A percentile compares a stretch with the other conserved stretches of the same genome.
These are phyloP conservation scores for Tetracladium setigerum DNA, from an alignment of 495 filamentous ascomycete species.

Conservation along the genomic window DNA sequence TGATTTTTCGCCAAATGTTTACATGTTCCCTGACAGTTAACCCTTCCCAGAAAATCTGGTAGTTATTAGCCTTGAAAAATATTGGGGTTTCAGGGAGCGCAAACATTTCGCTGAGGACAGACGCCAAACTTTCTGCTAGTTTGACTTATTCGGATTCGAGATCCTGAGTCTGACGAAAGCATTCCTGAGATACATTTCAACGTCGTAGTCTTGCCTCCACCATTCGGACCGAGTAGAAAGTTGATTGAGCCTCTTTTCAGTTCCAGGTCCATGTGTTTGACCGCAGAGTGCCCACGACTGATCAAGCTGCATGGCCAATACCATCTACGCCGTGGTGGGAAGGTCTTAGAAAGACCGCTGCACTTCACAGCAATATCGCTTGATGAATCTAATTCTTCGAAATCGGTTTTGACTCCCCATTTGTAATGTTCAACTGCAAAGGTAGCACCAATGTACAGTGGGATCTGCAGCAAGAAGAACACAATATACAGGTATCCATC, in stretches of 20 bases:
- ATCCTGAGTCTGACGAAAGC: conserved; percentile 24
- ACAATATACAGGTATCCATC: conserved; percentile 17
- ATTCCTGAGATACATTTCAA: conserved; percentile 39
- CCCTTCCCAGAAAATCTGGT: conserved; percentile 34
- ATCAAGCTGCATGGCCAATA: conserved; percentile 16
- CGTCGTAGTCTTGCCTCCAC: conserved; percentile 37
- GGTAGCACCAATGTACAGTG: conserved; percentile 4
- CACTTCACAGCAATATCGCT: conserved; percentile 19
- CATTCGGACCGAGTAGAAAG: conserved; percentile 37
- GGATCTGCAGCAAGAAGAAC: conserved; percentile 17
- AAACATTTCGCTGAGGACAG: conserved; percentile 36
- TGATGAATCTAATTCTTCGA: conserved; percentile 5
- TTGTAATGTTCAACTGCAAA: conserved; percentile 11
- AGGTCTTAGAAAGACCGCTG: conserved; percentile 16
- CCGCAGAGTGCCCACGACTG: conserved; percentile 32
- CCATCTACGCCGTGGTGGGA: conserved; percentile 12
- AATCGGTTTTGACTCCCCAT: conserved; percentile 14
- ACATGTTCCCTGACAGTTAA: conserved; percentile 34
- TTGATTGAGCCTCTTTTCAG: conserved; percentile 34
- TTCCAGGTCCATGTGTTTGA: conserved; percentile 28
- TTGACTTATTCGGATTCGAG: too few relatives aligned
- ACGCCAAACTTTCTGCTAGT: conserved; percentile 37
- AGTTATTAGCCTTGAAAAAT: too few relatives aligned
- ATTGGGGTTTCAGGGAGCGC: too few relatives aligned
- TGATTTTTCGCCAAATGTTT: conserved; percentile 23